A percentile compares a stretch with the other conserved stretches of the same genome.
Conservation (phyloP, 371 early-diverging fungal species). For the Rhizopus stolonifer region DNA sequence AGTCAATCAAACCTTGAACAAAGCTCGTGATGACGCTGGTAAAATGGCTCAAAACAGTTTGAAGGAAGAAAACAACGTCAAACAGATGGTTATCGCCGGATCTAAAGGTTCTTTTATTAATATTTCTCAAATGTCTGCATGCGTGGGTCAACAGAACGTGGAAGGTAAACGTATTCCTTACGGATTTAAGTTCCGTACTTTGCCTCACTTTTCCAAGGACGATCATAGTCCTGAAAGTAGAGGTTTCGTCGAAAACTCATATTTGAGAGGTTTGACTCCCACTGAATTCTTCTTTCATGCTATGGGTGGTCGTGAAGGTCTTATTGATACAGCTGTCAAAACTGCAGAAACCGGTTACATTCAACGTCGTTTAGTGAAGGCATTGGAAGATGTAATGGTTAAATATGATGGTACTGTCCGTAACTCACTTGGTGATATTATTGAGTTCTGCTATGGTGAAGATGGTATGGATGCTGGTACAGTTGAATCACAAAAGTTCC, state of each 20-base stretch:
- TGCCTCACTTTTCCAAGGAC: conserved; percentile 98
- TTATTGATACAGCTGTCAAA: conserved; percentile 99
- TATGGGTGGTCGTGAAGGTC: conserved; percentile 99
- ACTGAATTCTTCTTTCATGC: conserved; percentile 99
- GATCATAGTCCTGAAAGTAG: conserved; percentile 97
- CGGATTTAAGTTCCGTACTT: conserved; percentile 94
- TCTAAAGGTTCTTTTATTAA: conserved; percentile 99
- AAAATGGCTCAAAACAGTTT: conserved; percentile 88
- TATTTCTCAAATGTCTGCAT: conserved; percentile 98
- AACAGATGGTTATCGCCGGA: conserved; percentile 98
- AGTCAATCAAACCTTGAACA: conserved; percentile 92
- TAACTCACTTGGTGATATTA: conserved; percentile 89
- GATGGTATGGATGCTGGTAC: conserved; percentile 98
- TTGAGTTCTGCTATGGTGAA: conserved; percentile 98
- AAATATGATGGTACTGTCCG: conserved; percentile 98
- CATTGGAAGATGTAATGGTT: conserved; percentile 98
- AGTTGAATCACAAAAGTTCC: conserved; percentile 87
- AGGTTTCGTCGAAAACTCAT: conserved; percentile 99
- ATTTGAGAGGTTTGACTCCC: conserved; percentile 96
- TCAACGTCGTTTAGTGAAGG: conserved; percentile 99
- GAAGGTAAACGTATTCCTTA: conserved; percentile 99
- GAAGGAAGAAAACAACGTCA: conserved; percentile 95
- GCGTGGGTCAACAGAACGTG: conserved; percentile 99
- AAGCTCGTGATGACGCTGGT: conserved; percentile 97
- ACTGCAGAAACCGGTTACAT: conserved; percentile 99